Evolutionary conservation across 2,329 filamentous ascomycete species (phyloP), one percentile per base, ranked within the genome.

Genomic region (Biscogniauxia mediterranea): DNA sequence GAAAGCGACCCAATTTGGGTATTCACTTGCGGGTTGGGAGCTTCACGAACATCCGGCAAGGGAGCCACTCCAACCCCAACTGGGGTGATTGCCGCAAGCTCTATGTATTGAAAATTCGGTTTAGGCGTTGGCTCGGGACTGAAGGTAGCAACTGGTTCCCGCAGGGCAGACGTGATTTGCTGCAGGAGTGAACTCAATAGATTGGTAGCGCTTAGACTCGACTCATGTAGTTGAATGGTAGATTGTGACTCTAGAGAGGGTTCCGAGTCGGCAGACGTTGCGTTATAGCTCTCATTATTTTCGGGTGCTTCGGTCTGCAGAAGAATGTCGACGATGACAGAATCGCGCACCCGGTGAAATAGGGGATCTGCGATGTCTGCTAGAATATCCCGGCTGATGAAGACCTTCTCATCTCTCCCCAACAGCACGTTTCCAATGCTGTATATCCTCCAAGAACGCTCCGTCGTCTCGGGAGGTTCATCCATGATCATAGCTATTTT

Each of bases 371-470:
- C 85, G 42, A 93, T 84, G 66, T 91, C 89, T 60, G 89, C 86
- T 26, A 92, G 87, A 25, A 94, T 85, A 61, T 92, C 87, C 23
- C 90, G 86, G 54, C 89, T 84, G 65, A 98, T 85, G 72, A 91
- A 91, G 20, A 97, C 87, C 65, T 89, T 91, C 76, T 98, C 94
- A 71, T 98, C 92, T 54, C 90, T 89, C 3, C 94, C 94, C 3
- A 99, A 81, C 0, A 90, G 85, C 50, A 93, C 84, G 67, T 90
- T 91, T 51, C 92, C 93, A 64, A 97, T 88, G 52, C 90, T 89
- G 60, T 90, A 91, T 51, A 98, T 88, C 59, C 89, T 84, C 82
- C 90, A 93, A 25, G 78, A 75, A 9, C 81, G 75, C 17, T 81
- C 76, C 2, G 70, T 71, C 1, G 75, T 65, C 2, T 73, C 68